Conservation (phyloP, 2,329 filamentous ascomycete species). For the Fusarium fujikuroi region DNA sequence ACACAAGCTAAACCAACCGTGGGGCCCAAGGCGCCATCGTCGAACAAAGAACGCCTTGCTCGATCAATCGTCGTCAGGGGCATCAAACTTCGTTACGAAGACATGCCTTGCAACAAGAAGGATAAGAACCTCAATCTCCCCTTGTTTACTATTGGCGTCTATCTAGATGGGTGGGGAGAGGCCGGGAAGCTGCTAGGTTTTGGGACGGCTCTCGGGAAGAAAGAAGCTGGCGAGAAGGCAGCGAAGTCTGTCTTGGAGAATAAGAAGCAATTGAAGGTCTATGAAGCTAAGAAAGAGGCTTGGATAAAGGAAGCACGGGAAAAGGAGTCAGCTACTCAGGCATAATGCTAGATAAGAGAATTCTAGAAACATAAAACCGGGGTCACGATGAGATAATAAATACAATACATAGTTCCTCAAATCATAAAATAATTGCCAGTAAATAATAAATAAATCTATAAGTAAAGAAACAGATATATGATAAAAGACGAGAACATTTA, state of each 20-base stretch:
- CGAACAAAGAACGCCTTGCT: constrained; percentile 47
- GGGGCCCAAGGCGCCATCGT: constrained; percentile 1
- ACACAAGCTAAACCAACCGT: not conserved
- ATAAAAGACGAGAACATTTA: not conserved
- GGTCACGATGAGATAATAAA: not conserved
- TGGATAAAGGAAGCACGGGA: constrained; percentile 49
- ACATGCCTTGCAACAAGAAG: constrained; percentile 62
- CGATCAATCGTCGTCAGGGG: constrained; percentile 63
- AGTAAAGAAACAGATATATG: no score
- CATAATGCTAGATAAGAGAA: not conserved
- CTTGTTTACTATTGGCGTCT: constrained; percentile 71
- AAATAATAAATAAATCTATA: not conserved
- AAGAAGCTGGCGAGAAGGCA: constrained; percentile 74
- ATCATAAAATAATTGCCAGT: not conserved
- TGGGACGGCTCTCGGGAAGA: constrained; percentile 73
- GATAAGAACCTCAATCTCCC: constrained; percentile 65
- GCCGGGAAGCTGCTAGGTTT: constrained; percentile 69
- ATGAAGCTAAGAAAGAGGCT: constrained; percentile 59
- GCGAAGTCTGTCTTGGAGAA: constrained; percentile 72
- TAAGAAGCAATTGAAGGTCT: constrained; percentile 69
- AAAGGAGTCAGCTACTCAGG: not conserved
- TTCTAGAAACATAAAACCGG: not conserved
- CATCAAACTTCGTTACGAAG: constrained; percentile 70
- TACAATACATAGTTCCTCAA: not conserved
- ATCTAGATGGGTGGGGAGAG: constrained; percentile 76